Evolutionary conservation across 2,329 filamentous ascomycete species (phyloP).

Genomic region (Alternaria hordeiaustralica): DNA sequence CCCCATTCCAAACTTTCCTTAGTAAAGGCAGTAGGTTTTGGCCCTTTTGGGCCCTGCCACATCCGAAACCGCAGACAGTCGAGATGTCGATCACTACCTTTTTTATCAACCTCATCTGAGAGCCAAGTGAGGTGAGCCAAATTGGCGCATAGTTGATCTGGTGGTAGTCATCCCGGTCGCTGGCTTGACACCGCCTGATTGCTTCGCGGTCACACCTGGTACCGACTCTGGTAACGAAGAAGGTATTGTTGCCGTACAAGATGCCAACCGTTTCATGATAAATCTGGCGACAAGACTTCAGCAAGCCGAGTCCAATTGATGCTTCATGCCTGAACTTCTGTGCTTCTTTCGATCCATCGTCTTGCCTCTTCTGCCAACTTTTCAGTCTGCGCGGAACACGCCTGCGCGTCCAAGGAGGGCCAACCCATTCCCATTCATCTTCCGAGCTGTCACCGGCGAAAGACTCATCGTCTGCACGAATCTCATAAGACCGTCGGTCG

Average conservation of each 20-base stretch:
- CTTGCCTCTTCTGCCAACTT: not conserved
- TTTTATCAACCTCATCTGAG: not conserved
- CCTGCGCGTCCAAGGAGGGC: too few relatives aligned
- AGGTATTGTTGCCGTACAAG: not conserved
- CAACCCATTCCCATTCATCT: not conserved
- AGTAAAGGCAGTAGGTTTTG: not conserved
- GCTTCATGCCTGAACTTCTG: not conserved
- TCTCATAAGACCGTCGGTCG: not conserved
- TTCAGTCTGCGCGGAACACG: not conserved
- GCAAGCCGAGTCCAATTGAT: not conserved
- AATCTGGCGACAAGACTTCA: not conserved
- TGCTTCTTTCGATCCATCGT: not conserved
- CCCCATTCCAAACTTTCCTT: not conserved
- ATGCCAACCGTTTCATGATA: not conserved
- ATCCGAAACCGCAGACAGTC: not conserved
- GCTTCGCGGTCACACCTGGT: not conserved
- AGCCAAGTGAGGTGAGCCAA: not conserved
- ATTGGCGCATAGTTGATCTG: not conserved
- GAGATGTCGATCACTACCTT: not conserved
- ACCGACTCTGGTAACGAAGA: not conserved
- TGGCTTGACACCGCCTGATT: not conserved
- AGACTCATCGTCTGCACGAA: not conserved
- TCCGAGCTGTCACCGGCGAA: not conserved
- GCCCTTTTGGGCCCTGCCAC: accelerated
- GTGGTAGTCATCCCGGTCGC: not conserved